Conservation (phyloP, 345 rosid genomes). For the Moricandia moricandioides region DNA sequence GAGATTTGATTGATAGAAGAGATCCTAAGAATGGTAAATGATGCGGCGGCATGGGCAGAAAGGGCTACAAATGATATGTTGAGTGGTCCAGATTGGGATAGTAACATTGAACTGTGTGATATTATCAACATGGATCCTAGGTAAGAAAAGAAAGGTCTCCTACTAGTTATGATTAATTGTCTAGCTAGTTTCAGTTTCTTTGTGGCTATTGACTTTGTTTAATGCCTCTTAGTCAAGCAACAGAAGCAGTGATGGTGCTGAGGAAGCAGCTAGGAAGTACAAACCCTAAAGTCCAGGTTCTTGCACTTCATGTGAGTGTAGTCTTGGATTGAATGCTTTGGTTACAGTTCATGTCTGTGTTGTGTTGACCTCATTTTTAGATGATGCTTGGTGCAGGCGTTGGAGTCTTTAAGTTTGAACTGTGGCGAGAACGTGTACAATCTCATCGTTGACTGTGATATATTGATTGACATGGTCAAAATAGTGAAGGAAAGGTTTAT, state of each 20-base stretch:
- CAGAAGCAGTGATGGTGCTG: constrained; percentile 78
- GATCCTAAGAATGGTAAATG: constrained; percentile 53
- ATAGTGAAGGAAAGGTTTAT: constrained; percentile 91
- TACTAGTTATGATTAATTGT: not conserved
- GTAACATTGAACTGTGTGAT: constrained; percentile 90
- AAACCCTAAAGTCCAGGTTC: constrained; percentile 72
- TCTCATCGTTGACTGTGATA: constrained; percentile 77
- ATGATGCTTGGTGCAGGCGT: constrained; percentile 44
- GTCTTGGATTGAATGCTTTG: constrained; percentile 4
- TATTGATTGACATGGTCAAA: constrained; percentile 90
- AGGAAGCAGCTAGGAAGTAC: constrained; percentile 85
- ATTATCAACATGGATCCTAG: constrained; percentile 81
- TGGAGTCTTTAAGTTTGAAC: constrained; percentile 91
- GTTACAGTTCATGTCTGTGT: not conserved
- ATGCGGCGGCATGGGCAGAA: constrained; percentile 72
- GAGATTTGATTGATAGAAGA: not conserved
- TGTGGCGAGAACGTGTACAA: constrained; percentile 78
- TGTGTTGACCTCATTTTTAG: not conserved
- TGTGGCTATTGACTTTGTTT: not conserved
- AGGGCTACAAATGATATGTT: constrained; percentile 83
- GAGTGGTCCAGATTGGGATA: constrained; percentile 92
- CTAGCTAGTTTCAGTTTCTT: not conserved
- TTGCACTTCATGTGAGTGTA: constrained; percentile 74
- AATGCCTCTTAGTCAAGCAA: constrained; percentile 66
- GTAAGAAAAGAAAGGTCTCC: constrained; percentile 37